Conservation (phyloP, 768 basidiomycete genomes). For the Russula abietina region DNA sequence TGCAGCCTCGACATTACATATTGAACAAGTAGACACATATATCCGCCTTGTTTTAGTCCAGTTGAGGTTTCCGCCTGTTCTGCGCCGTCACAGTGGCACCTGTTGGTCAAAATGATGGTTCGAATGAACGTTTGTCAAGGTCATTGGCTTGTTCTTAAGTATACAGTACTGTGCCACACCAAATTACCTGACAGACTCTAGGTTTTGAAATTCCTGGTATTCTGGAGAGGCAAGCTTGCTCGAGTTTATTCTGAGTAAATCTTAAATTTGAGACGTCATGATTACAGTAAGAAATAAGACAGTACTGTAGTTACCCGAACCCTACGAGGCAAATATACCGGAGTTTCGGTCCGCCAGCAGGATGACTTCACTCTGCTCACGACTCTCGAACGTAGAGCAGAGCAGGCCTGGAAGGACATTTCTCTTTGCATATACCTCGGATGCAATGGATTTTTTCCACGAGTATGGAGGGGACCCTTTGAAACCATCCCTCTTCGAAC, state of each 20-base stretch:
- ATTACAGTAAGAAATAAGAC: too few relatives aligned
- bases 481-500: slow-evolving; percentile 83
- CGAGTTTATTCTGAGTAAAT: background rate
- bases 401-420: background rate
- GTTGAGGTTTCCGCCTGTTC: background rate
- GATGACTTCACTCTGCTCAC: background rate
- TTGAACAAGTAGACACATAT: background rate
- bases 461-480: slow-evolving; percentile 65
- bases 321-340: too few relatives aligned
- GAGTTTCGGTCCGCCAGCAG: background rate
- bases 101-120: background rate
- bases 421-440: background rate
- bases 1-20: background rate
- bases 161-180: background rate
- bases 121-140: background rate
- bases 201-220: background rate
- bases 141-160: background rate
- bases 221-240: background rate
- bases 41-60: background rate
- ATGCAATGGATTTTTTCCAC: slow-evolving; percentile 74
- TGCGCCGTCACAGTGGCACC: background rate
- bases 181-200: background rate
- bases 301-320: too few relatives aligned
- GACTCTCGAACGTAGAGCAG: background rate
- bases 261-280: background rate